phyloP scores from a whole-genome alignment of 2,329 filamentous ascomycete species.

The Cyphellophora europaea region DNA sequence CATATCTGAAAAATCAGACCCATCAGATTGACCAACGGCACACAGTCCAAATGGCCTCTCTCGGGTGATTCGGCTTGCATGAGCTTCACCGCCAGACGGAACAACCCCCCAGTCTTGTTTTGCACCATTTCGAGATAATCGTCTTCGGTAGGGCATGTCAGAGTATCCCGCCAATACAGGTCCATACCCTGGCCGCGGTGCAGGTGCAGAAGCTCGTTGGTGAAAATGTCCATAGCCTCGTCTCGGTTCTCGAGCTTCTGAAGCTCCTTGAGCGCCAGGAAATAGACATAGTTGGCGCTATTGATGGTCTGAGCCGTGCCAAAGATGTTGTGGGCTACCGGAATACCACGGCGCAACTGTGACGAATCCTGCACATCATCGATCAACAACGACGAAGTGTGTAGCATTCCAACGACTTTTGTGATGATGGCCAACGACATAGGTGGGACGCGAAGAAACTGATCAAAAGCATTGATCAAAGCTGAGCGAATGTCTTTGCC shows the following conservation, averaged over 20 bases:
- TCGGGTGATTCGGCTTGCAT: constrained; percentile 32
- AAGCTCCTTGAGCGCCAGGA: constrained; percentile 33
- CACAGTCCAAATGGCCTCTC: constrained; percentile 26
- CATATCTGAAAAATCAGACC: constrained; percentile 38
- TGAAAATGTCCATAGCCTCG: constrained; percentile 33
- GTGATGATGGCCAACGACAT: constrained; percentile 32
- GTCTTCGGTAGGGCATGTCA: constrained; percentile 35
- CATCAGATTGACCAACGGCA: constrained; percentile 57
- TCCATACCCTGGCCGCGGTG: constrained; percentile 40
- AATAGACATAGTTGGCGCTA: constrained; percentile 40
- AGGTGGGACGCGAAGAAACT: constrained; percentile 33
- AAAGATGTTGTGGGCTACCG: constrained; percentile 41
- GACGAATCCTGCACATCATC: constrained; percentile 44
- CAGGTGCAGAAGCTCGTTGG: constrained; percentile 36
- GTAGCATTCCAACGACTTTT: constrained; percentile 35
- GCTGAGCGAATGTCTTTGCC: constrained; percentile 36
- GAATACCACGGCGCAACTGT: constrained; percentile 36
- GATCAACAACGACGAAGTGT: constrained; percentile 37
- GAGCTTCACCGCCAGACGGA: constrained; percentile 34
- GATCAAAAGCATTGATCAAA: constrained; percentile 35
- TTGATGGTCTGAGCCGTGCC: constrained; percentile 44
- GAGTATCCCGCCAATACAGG: constrained; percentile 38
- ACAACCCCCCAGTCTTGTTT: constrained; percentile 40
- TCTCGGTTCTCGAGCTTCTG: constrained; percentile 29
- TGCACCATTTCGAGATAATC: constrained; percentile 42